Evolutionary conservation across 2,329 filamentous ascomycete species (phyloP), one percentile per base, ranked within the genome.

Genomic region (Akanthomyces uredinophilus): DNA sequence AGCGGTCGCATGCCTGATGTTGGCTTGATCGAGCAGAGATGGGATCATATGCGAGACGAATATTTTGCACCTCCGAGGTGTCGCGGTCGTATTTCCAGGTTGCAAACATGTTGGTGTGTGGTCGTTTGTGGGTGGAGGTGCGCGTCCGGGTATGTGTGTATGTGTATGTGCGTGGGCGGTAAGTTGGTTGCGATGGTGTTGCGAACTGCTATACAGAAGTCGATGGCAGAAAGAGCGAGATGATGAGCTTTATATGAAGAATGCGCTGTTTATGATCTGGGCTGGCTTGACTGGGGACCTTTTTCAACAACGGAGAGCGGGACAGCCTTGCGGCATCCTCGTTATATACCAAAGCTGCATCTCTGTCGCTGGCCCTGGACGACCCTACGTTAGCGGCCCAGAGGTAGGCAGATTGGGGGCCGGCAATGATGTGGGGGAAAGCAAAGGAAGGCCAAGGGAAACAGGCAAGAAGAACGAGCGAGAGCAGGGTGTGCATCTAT

Each of bases 41-140:
- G 56, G 73, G 75, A 58, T 77, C 74, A 60, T 72, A 74, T 37
- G 72, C 71, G 20, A 69, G 70, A 44, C 74, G 70, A 55, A 77
- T 65, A 61, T 71, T 74, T 62, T 75, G 73, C 63, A 77, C 70
- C 65, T 76, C 69, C 51, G 72, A 68, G 41, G 72, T 75, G 65
- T 75, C 73, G 3, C 71, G 72, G 61, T 75, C 73, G 66, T 74
- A 74, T 65, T 74, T 76, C 72, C 73, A 76, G 13, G 74, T 76
- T 18, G 69, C 70, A 64, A 76, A 76, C 74, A 76, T 74, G 53
- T 54, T 65, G 47, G 44, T 22, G 29, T 58, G 32, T 20, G 20
- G 18, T 27, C 24, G 35, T 11, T 35, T 41, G 55, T 22, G 32
- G 43, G 50, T 39, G 27, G 39, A 41, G 39, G 43, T 29, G 27